These are phyloP conservation scores for Hericium rajendrae DNA, from an alignment of 768 basidiomycete species.

Conservation along the genomic window DNA sequence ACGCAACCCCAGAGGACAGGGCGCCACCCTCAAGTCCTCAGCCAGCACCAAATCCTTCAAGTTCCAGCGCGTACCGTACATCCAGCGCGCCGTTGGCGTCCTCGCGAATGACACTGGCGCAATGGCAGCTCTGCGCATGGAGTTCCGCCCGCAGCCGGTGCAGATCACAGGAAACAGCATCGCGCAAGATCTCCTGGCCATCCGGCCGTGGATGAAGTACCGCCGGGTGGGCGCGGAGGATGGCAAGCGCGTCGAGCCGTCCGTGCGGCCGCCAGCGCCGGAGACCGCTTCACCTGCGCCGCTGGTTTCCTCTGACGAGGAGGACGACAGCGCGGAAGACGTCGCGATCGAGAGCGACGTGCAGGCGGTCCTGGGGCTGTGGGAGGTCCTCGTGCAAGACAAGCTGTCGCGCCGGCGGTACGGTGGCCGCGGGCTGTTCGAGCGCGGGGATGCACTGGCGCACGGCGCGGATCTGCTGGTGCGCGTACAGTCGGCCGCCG, in stretches of 20 bases:
- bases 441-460: conserved; percentile 13
- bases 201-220: conserved; percentile 49
- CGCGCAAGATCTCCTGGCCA: conserved; percentile 50
- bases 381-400: conserved; percentile 10
- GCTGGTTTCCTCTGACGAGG: not conserved
- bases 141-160: conserved; percentile 53
- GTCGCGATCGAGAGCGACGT: conserved; percentile 27
- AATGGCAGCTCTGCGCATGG: conserved; percentile 75
- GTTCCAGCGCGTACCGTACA: conserved; percentile 68
- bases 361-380: conserved; percentile 20
- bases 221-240: not conserved
- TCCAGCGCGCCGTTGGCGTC: conserved; percentile 82
- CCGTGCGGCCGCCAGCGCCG: not conserved
- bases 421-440: not conserved
- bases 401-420: not conserved
- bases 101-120: conserved; percentile 61
- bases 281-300: not conserved
- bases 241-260: conserved; percentile 2
- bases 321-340: conserved; percentile 21
- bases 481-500: conserved; percentile 28
- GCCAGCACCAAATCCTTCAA: conserved; percentile 45
- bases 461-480: conserved; percentile 61
- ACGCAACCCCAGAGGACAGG: conserved; percentile 27
- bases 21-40: conserved; percentile 15
- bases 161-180: conserved; percentile 44